Percentiles rank a stretch among this genome's conserved stretches.
phyloP scores from a whole-genome alignment of 1,284 basidiomycete species.

The Sporisorium graminicola region DNA sequence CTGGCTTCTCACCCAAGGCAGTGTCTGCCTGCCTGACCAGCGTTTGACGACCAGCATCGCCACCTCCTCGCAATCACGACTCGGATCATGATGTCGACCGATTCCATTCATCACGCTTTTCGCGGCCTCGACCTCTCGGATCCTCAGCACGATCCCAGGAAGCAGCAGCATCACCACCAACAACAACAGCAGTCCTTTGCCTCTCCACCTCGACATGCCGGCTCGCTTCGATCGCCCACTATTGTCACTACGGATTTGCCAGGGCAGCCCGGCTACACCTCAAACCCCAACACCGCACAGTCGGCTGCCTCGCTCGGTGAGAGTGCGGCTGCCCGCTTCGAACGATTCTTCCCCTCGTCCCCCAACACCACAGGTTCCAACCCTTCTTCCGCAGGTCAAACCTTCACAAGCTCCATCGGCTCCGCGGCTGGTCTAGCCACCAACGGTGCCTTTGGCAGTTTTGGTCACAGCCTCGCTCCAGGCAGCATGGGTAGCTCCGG shows the following conservation, averaged over 20 bases:
- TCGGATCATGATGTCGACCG: slow-evolving; percentile 42
- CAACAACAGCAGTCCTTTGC: slow-evolving; percentile 25
- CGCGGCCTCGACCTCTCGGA: slow-evolving; percentile 37
- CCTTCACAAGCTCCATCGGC: slow-evolving; percentile 43
- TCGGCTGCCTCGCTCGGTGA: slow-evolving; percentile 30
- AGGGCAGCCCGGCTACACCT: slow-evolving; percentile 25
- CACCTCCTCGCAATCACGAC: background rate
- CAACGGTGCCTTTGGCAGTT: slow-evolving; percentile 55
- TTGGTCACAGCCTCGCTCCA: slow-evolving; percentile 48
- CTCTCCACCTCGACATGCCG: slow-evolving; percentile 27
- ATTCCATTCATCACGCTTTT: slow-evolving; percentile 46
- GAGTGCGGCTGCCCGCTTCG: slow-evolving; percentile 61
- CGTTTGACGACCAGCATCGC: background rate
- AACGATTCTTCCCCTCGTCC: slow-evolving; percentile 60
- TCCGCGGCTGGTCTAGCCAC: slow-evolving; percentile 37
- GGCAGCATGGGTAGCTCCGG: slow-evolving; percentile 37
- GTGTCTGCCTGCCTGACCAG: too few relatives aligned
- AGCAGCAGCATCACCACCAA: slow-evolving; percentile 24
- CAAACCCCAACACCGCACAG: slow-evolving; percentile 5
- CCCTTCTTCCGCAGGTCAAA: slow-evolving; percentile 39
- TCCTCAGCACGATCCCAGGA: slow-evolving; percentile 34
- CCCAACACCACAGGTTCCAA: slow-evolving; percentile 34
- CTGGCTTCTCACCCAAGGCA: too few relatives aligned
- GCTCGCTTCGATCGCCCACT: slow-evolving; percentile 41
- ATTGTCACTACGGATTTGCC: slow-evolving; percentile 31